phyloP scores from a whole-genome alignment of 345 rosid species.

The Noccaea bulbosa region DNA sequence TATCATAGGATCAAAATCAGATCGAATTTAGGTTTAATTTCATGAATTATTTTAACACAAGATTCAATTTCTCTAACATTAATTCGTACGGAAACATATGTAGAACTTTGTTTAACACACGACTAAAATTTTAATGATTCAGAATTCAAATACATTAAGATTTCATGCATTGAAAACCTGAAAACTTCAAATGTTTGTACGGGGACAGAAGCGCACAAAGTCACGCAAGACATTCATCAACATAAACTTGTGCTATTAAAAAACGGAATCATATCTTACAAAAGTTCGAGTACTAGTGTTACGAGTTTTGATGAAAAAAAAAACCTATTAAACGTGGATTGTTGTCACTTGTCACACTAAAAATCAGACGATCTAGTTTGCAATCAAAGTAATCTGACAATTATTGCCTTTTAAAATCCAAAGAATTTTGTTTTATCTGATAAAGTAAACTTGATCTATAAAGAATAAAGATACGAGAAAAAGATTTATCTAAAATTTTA shows the following conservation, averaged over 20 bases:
- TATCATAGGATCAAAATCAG: constrained; percentile 21
- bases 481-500: neutral
- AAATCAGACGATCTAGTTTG: neutral
- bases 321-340: neutral
- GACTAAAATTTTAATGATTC: neutral
- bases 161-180: neutral
- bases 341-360: no score
- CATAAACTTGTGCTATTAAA: no score
- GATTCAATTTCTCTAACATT: constrained; percentile 17
- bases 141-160: neutral
- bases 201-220: neutral
- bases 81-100: constrained; percentile 29
- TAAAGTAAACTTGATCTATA: no score
- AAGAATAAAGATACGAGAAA: neutral
- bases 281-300: no score
- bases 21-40: constrained; percentile 26
- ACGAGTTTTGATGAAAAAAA: no score
- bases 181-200: constrained; percentile 2
- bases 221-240: neutral
- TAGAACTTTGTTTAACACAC: constrained; percentile 23
- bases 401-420: neutral
- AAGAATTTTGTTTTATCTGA: no score
- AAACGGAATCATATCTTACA: neutral
- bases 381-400: neutral
- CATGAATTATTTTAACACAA: constrained; percentile 7